These are phyloP conservation scores for Pseudogymnoascus sp. DNA, from an alignment of 2,329 filamentous ascomycete genomes.

Conservation along the genomic window DNA sequence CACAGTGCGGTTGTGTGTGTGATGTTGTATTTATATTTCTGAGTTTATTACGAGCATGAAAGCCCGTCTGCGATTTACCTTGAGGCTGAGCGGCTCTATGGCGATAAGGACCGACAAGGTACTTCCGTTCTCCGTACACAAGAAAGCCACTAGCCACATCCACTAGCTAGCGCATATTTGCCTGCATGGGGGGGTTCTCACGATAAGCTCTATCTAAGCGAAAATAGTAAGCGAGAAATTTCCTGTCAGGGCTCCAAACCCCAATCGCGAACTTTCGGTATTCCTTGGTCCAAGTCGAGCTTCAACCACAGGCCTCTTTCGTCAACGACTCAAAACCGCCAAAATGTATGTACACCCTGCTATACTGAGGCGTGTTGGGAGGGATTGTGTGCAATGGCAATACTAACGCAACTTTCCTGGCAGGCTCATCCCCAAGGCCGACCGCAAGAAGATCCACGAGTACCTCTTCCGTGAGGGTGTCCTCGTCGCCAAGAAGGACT, in stretches of 20 bases:
- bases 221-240: conserved; percentile 7
- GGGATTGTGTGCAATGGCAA: not conserved
- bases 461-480: conserved; percentile 93
- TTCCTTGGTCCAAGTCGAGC: conserved; percentile 7
- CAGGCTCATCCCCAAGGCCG: conserved; percentile 99
- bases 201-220: not conserved
- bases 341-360: conserved; percentile 33
- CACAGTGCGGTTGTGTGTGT: not conserved
- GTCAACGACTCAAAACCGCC: conserved; percentile 27
- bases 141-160: not conserved
- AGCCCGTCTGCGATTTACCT: conserved; percentile 4
- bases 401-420: conserved; percentile 17
- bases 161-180: not conserved
- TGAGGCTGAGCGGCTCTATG: not conserved
- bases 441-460: conserved; percentile 99
- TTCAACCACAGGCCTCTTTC: conserved; percentile 7
- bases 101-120: conserved; percentile 7
- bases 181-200: not conserved
- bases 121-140: not conserved
- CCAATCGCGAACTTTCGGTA: conserved; percentile 11
- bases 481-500: conserved; percentile 99
- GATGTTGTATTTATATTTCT: not conserved
- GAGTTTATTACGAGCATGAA: not conserved
- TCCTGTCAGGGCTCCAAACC: conserved; percentile 6
- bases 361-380: not conserved